Evolutionary conservation across 2,329 filamentous ascomycete genomes (phyloP), one percentile per base, ranked within the genome.

Genomic region (Seiridium cupressi): DNA sequence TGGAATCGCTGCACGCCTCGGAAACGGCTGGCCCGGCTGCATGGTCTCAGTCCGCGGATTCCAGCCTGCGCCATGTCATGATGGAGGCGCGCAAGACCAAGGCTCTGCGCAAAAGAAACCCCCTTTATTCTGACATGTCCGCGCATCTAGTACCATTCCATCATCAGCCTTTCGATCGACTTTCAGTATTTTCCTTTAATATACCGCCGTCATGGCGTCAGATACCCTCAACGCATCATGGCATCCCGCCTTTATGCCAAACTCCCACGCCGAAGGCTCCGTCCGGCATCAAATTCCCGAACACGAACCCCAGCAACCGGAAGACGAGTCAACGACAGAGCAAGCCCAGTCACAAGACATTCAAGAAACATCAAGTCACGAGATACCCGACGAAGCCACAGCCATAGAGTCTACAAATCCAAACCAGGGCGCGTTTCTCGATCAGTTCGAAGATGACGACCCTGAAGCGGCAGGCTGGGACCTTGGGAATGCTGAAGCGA

Each of bases 191-290:
- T 49, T 38, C 44, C 18, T 66, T 65, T 72, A 69, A 71, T 70
- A 67, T 60, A 62, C 65, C 56, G 68, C 66, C 62, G 59, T 64
- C 61, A 82, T 83, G 80, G 64, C 76, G 59, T 76, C 38, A 42
- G 74, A 78, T 69, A 72, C 73, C 62, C 70, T 76, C 51, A 73
- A 70, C 65, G 73, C 77, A 63, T 75, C 79, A 60, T 83, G 81
- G 81, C 75, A 84, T 73, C 81, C 81, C 59, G 81, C 82, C 51
- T 73, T 79, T 68, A 81, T 80, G 79, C 81, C 81, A 61, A 75
- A 83, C 66, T 69, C 73, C 59, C 62, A 62, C 61, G 31, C 61
- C 58, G 55, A 68, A 55, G 56, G 32, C 3, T 46, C 13, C 40
- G 46, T 32, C 38, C 34, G 18, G 58, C 32, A 34, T 11, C 35